Conservation (phyloP, 2,329 filamentous ascomycete species). For the Talaromyces sp. region DNA sequence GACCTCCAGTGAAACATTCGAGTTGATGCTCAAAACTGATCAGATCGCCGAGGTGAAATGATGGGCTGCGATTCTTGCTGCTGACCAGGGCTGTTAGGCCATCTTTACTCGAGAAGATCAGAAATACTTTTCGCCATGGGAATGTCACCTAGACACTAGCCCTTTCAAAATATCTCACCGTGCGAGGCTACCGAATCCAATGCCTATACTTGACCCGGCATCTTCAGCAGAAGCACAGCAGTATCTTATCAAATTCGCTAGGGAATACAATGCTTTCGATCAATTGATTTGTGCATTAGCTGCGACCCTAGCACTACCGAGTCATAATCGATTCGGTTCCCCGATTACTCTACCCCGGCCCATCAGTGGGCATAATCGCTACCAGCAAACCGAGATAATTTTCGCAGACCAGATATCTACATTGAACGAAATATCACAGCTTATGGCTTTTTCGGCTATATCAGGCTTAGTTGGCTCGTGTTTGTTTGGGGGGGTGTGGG, state of each 20-base stretch:
- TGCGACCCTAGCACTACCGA: slow-evolving; percentile 15
- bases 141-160: not conserved
- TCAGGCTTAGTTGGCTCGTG: not conserved
- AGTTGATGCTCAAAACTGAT: too few species aligned
- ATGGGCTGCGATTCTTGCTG: too few species aligned
- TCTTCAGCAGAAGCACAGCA: slow-evolving; percentile 13
- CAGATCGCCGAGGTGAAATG: too few species aligned
- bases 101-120: too few species aligned
- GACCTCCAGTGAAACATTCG: too few species aligned
- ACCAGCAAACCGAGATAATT: not conserved
- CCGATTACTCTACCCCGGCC: slow-evolving; percentile 10
- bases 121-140: not conserved
- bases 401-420: not conserved
- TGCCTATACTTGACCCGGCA: not conserved
- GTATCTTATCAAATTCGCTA: slow-evolving; percentile 17
- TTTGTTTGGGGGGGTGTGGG: not conserved
- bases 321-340: slow-evolving; percentile 13
- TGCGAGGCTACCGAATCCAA: not conserved
- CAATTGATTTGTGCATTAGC: slow-evolving; percentile 16
- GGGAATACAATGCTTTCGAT: slow-evolving; percentile 14
- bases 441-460: not conserved
- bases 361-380: not conserved
- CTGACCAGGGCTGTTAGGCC: too few species aligned
- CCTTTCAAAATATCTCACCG: not conserved
- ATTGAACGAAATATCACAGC: not conserved